A percentile compares a stretch with the other conserved stretches of the same genome.
These are phyloP conservation scores for Ophiostoma sp. DNA, from an alignment of 2,329 filamentous ascomycete species.

Conservation along the genomic window DNA sequence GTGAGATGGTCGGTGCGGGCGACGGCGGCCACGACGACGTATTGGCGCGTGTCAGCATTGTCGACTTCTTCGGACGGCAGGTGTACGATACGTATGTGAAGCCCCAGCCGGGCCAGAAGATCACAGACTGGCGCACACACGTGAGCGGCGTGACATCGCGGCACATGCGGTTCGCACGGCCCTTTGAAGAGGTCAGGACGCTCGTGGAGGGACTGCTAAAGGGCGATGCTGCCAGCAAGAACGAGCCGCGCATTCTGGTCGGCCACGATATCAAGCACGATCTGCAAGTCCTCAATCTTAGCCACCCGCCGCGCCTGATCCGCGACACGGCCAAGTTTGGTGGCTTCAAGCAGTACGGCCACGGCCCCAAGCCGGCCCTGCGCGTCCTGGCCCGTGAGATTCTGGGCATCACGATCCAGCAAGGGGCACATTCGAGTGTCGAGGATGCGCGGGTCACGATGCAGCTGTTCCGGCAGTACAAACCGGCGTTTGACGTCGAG, in stretches of 20 bases:
- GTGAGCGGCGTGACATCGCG: conserved; percentile 75
- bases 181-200: conserved; percentile 70
- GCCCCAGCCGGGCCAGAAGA: conserved; percentile 65
- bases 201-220: conserved; percentile 64
- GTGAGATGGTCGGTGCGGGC: conserved; percentile 94
- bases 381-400: conserved; percentile 52
- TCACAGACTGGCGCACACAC: conserved; percentile 85
- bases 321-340: conserved; percentile 78
- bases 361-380: conserved; percentile 65
- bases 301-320: conserved; percentile 70
- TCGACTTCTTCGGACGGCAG: conserved; percentile 89
- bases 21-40: conserved; percentile 64
- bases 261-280: conserved; percentile 81
- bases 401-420: conserved; percentile 57
- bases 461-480: conserved; percentile 78
- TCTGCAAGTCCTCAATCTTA: conserved; percentile 68
- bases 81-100: conserved; percentile 91
- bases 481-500: conserved; percentile 78
- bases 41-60: conserved; percentile 79
- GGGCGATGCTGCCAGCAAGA: conserved; percentile 33
- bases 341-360: conserved; percentile 63
- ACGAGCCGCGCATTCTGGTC: conserved; percentile 57
- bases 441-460: conserved; percentile 86
- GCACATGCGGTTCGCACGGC: conserved; percentile 63
- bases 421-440: conserved; percentile 59